Evolutionary conservation across 495 filamentous ascomycete species (phyloP).

Genomic region (Entonaema liquescens): DNA sequence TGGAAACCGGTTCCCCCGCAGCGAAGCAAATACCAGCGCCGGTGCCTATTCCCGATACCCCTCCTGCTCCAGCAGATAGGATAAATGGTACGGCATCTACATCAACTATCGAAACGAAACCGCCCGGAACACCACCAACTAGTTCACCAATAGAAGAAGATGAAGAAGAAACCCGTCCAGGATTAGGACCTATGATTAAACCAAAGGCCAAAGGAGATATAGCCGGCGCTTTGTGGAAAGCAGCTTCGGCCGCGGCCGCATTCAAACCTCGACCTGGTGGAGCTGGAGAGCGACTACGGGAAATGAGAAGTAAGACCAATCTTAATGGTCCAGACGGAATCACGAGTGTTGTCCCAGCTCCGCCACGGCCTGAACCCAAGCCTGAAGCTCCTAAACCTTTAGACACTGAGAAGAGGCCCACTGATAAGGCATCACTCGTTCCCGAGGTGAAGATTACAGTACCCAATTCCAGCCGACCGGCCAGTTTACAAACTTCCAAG

Average conservation of each 20-base stretch:
- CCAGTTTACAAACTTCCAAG: conserved; percentile 53
- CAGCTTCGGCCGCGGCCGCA: conserved; percentile 76
- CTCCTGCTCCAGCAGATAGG: conserved; percentile 19
- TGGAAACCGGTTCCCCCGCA: conserved; percentile 22
- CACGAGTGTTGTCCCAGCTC: conserved; percentile 83
- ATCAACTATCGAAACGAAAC: conserved; percentile 34
- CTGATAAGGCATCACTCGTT: conserved; percentile 48
- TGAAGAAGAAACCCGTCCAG: conserved; percentile 70
- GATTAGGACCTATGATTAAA: conserved; percentile 91
- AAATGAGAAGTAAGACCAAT: conserved; percentile 58
- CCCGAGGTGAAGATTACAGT: conserved; percentile 62
- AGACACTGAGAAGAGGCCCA: conserved; percentile 45
- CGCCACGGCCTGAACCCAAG: conserved; percentile 55
- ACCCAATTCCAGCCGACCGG: conserved; percentile 48
- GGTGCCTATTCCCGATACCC: conserved; percentile 20
- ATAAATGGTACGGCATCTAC: conserved; percentile 34
- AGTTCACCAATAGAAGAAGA: conserved; percentile 57
- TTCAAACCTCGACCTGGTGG: conserved; percentile 89
- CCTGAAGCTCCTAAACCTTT: conserved; percentile 34
- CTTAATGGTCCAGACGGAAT: conserved; percentile 82
- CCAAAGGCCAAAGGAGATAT: conserved; percentile 71
- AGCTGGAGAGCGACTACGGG: conserved; percentile 75
- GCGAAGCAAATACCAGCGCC: conserved; percentile 22
- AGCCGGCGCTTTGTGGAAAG: conserved; percentile 81
- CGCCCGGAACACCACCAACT: conserved; percentile 32